Conservation (phyloP, 164 flowering plant genomes). For the Nymphaea colorata region DNA sequence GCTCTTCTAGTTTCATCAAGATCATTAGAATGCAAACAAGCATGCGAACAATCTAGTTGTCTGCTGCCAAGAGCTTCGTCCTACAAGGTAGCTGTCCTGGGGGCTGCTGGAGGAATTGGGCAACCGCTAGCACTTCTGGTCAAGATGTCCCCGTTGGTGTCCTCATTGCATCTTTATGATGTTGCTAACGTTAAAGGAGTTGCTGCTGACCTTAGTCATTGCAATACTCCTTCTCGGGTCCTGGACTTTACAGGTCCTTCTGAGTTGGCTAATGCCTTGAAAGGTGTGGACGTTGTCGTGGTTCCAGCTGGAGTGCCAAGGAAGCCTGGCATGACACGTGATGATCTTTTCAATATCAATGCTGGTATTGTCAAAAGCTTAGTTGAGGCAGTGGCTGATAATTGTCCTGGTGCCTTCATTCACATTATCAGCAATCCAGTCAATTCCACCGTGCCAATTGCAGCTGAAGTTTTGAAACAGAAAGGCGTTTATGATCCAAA, state of each 20-base stretch:
- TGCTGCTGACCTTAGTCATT: constrained; percentile 15
- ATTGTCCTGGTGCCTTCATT: constrained; percentile 30
- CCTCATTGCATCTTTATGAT: constrained; percentile 14
- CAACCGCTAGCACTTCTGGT: constrained; percentile 19
- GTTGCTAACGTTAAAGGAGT: constrained; percentile 14
- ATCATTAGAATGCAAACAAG: not conserved
- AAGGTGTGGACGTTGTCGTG: constrained; percentile 22
- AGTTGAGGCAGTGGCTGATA: constrained; percentile 22
- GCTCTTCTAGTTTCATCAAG: constrained; percentile 2
- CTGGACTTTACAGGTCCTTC: constrained; percentile 8
- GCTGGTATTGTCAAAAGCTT: constrained; percentile 27
- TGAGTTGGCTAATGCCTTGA: constrained; percentile 8
- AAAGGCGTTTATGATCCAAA: constrained; percentile 37
- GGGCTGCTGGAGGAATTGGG: constrained; percentile 36
- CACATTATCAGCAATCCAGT: constrained; percentile 39
- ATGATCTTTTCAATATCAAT: constrained; percentile 36
- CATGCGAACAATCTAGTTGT: not conserved
- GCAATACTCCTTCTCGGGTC: constrained; percentile 10
- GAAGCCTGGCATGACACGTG: constrained; percentile 32
- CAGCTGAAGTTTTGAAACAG: constrained; percentile 37
- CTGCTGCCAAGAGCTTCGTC: constrained; percentile 8
- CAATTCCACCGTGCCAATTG: constrained; percentile 42
- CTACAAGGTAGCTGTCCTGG: constrained; percentile 27
- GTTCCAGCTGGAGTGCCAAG: constrained; percentile 32
- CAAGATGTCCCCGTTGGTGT: constrained; percentile 17